Percentiles rank a stretch among this genome's conserved stretches.
Conservation (phyloP, 306 rosid genomes). For the Begonia masoniana region DNA sequence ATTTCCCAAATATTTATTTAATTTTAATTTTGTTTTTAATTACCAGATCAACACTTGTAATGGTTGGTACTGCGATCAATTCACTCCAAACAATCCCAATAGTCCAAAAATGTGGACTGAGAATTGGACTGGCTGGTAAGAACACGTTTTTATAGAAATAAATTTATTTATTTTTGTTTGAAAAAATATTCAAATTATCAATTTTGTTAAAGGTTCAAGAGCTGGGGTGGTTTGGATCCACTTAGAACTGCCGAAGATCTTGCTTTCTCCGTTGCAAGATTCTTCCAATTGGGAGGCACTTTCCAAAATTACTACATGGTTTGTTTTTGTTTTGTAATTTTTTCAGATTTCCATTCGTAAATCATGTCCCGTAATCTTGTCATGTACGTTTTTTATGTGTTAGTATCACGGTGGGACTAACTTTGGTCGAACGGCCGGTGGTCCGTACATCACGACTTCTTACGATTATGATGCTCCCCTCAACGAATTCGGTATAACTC, state of each 20-base stretch:
- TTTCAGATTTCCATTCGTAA: not conserved
- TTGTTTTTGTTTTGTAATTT: not conserved
- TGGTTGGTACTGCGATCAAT: conserved; percentile 44
- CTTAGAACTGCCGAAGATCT: conserved; percentile 46
- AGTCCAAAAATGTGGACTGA: conserved; percentile 62
- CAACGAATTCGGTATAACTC: conserved; percentile 34
- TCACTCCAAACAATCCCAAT: conserved; percentile 29
- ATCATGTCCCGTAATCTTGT: not conserved
- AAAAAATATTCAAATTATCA: too few relatives aligned
- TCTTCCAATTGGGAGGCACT: conserved; percentile 48
- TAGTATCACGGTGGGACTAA: conserved; percentile 59
- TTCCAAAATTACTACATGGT: conserved; percentile 57
- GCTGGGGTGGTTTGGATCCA: conserved; percentile 45
- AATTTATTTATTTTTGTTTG: too few relatives aligned
- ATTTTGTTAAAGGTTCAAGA: conserved; percentile 28
- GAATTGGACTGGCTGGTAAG: conserved; percentile 53
- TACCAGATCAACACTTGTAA: conserved; percentile 46
- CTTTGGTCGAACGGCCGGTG: conserved; percentile 44
- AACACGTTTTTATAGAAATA: not conserved
- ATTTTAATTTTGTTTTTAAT: not conserved
- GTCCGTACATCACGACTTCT: conserved; percentile 41
- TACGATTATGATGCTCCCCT: conserved; percentile 59
- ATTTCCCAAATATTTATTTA: not conserved
- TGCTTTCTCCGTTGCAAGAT: conserved; percentile 44
- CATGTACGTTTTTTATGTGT: not conserved